These are phyloP conservation scores for Populus pruinosa DNA, from an alignment of 345 rosid genomes.

Conservation along the genomic window DNA sequence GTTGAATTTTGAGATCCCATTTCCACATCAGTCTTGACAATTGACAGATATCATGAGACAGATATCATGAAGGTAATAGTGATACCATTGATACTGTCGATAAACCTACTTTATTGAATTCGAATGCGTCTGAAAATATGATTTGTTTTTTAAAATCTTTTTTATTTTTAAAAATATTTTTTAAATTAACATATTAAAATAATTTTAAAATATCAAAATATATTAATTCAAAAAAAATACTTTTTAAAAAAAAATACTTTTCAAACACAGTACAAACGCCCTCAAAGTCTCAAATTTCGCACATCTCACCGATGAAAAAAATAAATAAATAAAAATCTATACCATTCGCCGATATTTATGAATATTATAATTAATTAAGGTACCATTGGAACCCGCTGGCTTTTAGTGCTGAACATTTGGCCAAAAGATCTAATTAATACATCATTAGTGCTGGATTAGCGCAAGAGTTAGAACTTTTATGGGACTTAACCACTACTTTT, in stretches of 20 bases:
- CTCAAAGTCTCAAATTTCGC: not conserved
- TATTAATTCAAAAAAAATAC: no score
- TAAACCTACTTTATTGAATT: conserved; percentile 5
- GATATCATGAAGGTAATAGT: not conserved
- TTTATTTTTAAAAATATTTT: no score
- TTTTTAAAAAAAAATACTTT: no score
- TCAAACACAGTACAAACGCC: no score
- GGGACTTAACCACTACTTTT: not conserved
- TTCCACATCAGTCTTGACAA: not conserved
- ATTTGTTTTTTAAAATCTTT: no score
- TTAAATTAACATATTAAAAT: no score
- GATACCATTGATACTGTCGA: conserved; percentile 12
- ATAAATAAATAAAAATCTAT: not conserved
- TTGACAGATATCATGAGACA: conserved; percentile 5
- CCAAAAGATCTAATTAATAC: not conserved
- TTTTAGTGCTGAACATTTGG: not conserved
- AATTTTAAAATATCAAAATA: no score
- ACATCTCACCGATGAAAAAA: not conserved
- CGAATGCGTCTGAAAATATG: no score
- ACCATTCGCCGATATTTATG: not conserved
- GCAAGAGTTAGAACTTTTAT: no score
- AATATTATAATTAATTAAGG: not conserved
- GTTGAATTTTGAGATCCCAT: conserved; percentile 25
- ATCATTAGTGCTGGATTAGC: not conserved
- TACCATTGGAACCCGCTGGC: not conserved